These are phyloP conservation scores for Spinellus fusiger DNA, from an alignment of 192 early-diverging fungal species.

Conservation along the genomic window DNA sequence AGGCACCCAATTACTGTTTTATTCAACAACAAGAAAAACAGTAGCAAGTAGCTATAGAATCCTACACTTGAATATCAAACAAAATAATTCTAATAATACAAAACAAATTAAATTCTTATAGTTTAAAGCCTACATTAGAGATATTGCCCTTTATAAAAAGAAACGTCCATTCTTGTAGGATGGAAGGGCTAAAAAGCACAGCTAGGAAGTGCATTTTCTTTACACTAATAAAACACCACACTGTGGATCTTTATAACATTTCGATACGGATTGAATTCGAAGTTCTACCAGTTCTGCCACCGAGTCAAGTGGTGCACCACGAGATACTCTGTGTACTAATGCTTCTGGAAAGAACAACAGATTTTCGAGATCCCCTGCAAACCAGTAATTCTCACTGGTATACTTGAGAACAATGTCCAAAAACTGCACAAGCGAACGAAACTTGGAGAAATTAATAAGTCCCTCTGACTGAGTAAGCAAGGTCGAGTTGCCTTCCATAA, in stretches of 20 bases:
- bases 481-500: conserved; percentile 63
- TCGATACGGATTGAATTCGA: conserved; percentile 14
- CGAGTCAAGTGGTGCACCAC: conserved; percentile 1
- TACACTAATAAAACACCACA: background rate
- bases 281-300: conserved; percentile 6
- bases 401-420: conserved; percentile 30
- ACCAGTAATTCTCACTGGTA: conserved; percentile 35
- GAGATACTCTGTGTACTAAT: background rate
- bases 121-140: too few species aligned
- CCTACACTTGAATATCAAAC: too few species aligned
- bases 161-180: too few species aligned
- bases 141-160: too few species aligned
- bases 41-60: too few species aligned
- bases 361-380: conserved; percentile 31
- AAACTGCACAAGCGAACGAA: conserved; percentile 37
- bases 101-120: too few species aligned
- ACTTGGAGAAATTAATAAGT: conserved; percentile 49
- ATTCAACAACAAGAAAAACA: too few species aligned
- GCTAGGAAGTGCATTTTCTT: too few species aligned
- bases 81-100: too few species aligned
- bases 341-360: conserved; percentile 16
- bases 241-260: conserved; percentile 1
- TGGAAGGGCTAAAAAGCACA: too few species aligned
- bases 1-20: too few species aligned
- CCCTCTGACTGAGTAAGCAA: background rate